Evolutionary conservation across 768 basidiomycete genomes (phyloP), one percentile per base, ranked within the genome.

Genomic region (Terana coerulea): DNA sequence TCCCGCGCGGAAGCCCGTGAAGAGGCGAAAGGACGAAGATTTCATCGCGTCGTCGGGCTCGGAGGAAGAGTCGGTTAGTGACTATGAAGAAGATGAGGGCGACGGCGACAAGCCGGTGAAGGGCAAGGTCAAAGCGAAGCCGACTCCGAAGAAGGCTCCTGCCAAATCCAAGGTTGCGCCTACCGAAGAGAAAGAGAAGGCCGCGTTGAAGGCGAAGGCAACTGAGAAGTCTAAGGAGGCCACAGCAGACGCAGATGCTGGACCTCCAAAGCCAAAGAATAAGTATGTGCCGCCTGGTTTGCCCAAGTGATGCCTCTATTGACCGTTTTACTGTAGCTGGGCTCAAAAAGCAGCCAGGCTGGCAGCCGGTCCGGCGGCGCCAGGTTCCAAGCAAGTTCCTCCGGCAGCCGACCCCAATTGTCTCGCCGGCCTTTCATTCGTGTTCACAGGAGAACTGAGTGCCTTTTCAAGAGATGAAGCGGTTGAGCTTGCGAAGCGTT

Each of bases 381-480:
- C 73, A 1, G 84, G 84, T 0, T 76, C 78, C 15, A 86, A 83
- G 62, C 65, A 73, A 12, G 71, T 86, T 4, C 87, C 87, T 0
- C 79, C 86, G 22, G 72, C 75, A n/a, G 86, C 79, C 12, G 77
- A 90, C 19, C 89, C 90, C 0, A 83, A 92, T 37, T 92, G 90
- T 62, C 75, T 99, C 8, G 79, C 84, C 0, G 95, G 95, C 0
- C 74, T 98, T 21, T 78, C 91, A 0, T 88, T 99, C 62, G 95
- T 99, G 19, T 99, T 99, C 58, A 98, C 97, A 0, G 97, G 95
- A 14, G 95, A 99, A 60, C 69, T 98, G 40, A 80, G 77, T 41
- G 88, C 86, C 52, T 83, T 98, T 57, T 84, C 91, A 1, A 78
- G 97, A 31, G 91, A 98, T 2, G 94, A 97, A 59, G 86, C 91